Evolutionary conservation across 108 stramenopile genomes (phyloP), one percentile per base, ranked within the genome.

Genomic region (Licmophora abbreviata): DNA sequence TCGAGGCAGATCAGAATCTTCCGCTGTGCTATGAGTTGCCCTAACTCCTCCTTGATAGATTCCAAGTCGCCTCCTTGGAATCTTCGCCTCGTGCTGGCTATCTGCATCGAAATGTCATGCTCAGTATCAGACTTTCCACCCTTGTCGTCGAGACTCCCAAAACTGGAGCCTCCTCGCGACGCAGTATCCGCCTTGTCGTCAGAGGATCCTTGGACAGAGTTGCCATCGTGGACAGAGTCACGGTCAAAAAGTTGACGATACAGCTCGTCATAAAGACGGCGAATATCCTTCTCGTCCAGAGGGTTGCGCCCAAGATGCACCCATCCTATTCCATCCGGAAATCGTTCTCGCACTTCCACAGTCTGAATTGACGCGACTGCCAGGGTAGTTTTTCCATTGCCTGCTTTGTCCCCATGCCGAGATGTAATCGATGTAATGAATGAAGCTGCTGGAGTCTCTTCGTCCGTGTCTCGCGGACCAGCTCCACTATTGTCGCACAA

Each of bases 271-370:
- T 90, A 90, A 45, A 90, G 46, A 10, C 88, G 55, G 20, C 88
- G 76, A 42, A 90, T 61, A 56, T 90, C 88, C 51, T 67, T 54
- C 18, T 90, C 88, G n/a, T 65, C 54, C 45, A 90, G 64, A 8
- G 88, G 76, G 1, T 59, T 74, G 35, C 82, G 59, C 5, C 88
- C 88, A 14, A 90, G 61, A 41, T 84, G 77, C 33, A 90, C 65
- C 88, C 88, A 90, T 6, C 82, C 84, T 58, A 90, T 90, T n/a
- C 88, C 88, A 63, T 90, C 84, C 3, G 66, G 66, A 44, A 90
- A 90, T n/a, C 82, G 79, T 54, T 90, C 88, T 15, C 88, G 57
- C 1, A 90, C 80, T 51, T 90, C 88, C 20, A 90, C 84, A 26
- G 84, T 81, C 48, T 90, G 88, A 58, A 90, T 86, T 3, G 84